Evolutionary conservation across 139 green algal genomes (phyloP), one percentile per base, ranked within the genome.

Genomic region (Deuterostichococcus epilithicus): DNA sequence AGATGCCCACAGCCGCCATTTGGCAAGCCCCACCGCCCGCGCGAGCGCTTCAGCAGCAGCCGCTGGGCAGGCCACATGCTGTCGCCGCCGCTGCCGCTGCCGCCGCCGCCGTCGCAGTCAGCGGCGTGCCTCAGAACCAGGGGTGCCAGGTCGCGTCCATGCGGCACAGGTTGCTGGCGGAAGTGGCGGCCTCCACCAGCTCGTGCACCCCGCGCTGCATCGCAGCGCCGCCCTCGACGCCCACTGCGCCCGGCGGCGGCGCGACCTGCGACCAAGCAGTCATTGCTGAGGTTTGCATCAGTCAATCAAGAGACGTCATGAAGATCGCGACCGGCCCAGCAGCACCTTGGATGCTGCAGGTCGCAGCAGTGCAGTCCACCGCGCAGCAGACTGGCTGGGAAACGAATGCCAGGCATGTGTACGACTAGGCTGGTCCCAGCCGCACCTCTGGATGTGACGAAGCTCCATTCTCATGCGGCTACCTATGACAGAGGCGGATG

Each of bases 131-230:
- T 36, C 73, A 97, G 77, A 93, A 92, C 93, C 93, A 97, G 18
- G 91, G 88, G 73, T 94, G 88, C 92, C 92, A 99, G 0, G 91
- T 96, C 32, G 93, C 84, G 66, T 98, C 96, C 94, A 98, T 98
- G 32, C 84, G 81, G 83, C 91, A 95, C 15, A 99, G 86, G 78
- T 95, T 94, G 33, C 83, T 78, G 23, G 89, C 83, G 32, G 86
- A 77, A 3, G 84, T 81, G 5, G 95, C 94, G 68, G 76, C 80
- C 28, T 93, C 90, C 13, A 98, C 85, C 35, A 99, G 84, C 65
- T 93, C 86, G 34, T 80, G 75, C 3, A 90, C 90, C 22, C 88
- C 88, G 30, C 76, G 68, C 72, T 97, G 91, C 52, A 93, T 86
- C 20, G 74, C 78, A 32, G 70, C 2, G 13, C 35, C 36, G 8